These are phyloP conservation scores for Quercus glauca DNA, from an alignment of 306 rosid genomes.

Conservation along the genomic window DNA sequence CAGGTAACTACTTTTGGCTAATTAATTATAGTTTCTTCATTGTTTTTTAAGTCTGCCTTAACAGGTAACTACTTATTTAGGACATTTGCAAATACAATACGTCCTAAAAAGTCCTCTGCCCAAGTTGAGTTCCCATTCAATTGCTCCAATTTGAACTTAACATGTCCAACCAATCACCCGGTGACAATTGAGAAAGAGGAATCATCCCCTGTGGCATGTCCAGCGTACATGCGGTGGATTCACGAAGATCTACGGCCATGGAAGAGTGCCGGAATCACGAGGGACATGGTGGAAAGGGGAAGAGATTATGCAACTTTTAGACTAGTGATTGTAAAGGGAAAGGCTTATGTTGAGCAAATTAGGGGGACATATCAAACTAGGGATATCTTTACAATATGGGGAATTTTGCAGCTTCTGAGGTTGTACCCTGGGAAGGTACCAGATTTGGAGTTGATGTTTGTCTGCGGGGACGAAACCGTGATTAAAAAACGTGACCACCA, in stretches of 20 bases:
- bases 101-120: not conserved
- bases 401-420: constrained; percentile 47
- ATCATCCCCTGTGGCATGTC: constrained; percentile 27
- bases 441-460: constrained; percentile 46
- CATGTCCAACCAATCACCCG: constrained; percentile 23
- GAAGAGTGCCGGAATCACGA: constrained; percentile 42
- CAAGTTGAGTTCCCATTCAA: not conserved
- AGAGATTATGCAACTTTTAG: constrained; percentile 25
- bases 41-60: constrained; percentile 25
- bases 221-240: constrained; percentile 48
- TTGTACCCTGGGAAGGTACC: constrained; percentile 48
- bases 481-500: constrained; percentile 2
- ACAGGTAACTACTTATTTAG: constrained; percentile 13
- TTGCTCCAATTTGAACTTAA: constrained; percentile 1
- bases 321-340: constrained; percentile 43
- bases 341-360: constrained; percentile 31
- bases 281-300: constrained; percentile 34
- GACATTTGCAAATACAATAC: not conserved
- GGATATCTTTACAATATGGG: constrained; percentile 52
- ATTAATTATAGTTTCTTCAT: not conserved
- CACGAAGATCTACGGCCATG: constrained; percentile 51
- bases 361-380: constrained; percentile 33
- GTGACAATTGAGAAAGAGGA: not conserved
- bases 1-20: not conserved
- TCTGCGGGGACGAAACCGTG: constrained; percentile 32